These are phyloP conservation scores for Entomophthora muscae DNA, from an alignment of 371 early-diverging fungal genomes.

Conservation along the genomic window DNA sequence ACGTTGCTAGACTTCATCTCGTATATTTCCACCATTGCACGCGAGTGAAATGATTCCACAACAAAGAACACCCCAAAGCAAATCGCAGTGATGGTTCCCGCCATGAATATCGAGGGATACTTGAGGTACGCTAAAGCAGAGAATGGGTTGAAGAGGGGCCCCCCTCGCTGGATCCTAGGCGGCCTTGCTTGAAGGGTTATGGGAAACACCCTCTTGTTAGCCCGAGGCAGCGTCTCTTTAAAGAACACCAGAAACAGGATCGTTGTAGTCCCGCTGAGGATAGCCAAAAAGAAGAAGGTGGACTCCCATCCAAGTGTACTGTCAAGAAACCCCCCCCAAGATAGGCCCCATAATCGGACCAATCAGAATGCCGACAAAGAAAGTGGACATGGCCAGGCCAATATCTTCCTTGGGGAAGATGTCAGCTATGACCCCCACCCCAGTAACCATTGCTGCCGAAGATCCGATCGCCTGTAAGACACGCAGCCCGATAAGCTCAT, in stretches of 20 bases:
- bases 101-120: slow-evolving; percentile 24
- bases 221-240: slow-evolving; percentile 41
- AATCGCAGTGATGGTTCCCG: slow-evolving; percentile 25
- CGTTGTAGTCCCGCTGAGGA: slow-evolving; percentile 18
- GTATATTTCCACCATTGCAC: slow-evolving; percentile 17
- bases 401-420: slow-evolving; percentile 19
- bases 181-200: background rate
- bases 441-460: slow-evolving; percentile 47
- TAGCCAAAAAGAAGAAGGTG: slow-evolving; percentile 40
- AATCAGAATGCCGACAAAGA: slow-evolving; percentile 32
- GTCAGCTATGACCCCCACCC: slow-evolving; percentile 48
- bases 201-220: background rate
- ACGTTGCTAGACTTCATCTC: slow-evolving; percentile 18
- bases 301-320: slow-evolving; percentile 37
- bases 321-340: slow-evolving; percentile 24
- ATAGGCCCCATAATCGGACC: slow-evolving; percentile 31
- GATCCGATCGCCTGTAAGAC: slow-evolving; percentile 47
- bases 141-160: slow-evolving; percentile 12
- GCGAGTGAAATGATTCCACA: slow-evolving; percentile 21
- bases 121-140: slow-evolving; percentile 20
- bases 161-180: background rate
- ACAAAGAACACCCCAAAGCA: slow-evolving; percentile 32
- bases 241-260: slow-evolving; percentile 26
- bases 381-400: slow-evolving; percentile 36
- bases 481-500: slow-evolving; percentile 33